These are phyloP conservation scores for Casuarina glauca DNA, from an alignment of 306 rosid species.

Conservation along the genomic window DNA sequence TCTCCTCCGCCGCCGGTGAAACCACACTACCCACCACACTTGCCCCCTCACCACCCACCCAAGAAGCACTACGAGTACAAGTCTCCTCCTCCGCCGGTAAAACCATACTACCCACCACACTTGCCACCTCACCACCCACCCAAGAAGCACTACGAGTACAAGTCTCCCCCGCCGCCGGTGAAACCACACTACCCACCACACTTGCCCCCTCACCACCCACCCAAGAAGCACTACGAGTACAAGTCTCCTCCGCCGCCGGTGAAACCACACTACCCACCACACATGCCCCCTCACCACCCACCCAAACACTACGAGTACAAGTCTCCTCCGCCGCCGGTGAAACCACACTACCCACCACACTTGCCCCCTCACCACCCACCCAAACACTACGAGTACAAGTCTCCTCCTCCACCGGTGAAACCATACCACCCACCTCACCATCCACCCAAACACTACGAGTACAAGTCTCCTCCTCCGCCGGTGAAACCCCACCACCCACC, in stretches of 20 bases:
- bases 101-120: background rate
- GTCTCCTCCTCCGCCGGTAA: conserved; percentile 11
- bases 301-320: conserved; percentile 6
- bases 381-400: background rate
- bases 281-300: background rate
- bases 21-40: background rate
- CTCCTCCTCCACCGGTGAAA: background rate
- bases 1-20: background rate
- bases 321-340: conserved; percentile 15
- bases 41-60: background rate
- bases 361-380: background rate
- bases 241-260: background rate
- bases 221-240: conserved; percentile 1
- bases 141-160: background rate
- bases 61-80: conserved; percentile 2
- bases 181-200: background rate
- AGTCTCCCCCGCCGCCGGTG: background rate
- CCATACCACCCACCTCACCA: too few relatives aligned
- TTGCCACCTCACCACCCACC: background rate
- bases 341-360: conserved; percentile 19
- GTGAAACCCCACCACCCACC: background rate
- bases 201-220: background rate
- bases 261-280: conserved; percentile 14
- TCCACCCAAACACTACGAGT: background rate
- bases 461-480: too few relatives aligned